These are phyloP conservation scores for Penicillium concentricum DNA, from an alignment of 2,329 filamentous ascomycete species.

Conservation along the genomic window DNA sequence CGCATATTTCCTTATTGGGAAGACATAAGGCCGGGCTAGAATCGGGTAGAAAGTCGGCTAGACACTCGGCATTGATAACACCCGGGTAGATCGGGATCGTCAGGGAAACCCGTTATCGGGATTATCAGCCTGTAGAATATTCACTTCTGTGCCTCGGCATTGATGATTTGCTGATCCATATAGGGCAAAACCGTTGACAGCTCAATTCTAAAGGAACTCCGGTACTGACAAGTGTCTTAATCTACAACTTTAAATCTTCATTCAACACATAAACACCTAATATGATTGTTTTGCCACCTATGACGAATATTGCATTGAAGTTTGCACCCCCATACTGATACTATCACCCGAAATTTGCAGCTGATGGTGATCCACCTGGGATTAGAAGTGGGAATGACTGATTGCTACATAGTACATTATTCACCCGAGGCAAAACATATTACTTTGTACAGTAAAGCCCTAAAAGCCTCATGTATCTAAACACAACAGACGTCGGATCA, in stretches of 20 bases:
- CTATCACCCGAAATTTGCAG: neutral
- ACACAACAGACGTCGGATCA: neutral
- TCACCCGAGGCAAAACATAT: neutral
- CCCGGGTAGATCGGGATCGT: conserved; percentile 6
- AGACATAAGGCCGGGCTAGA: neutral
- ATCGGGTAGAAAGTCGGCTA: neutral
- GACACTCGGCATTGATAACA: neutral
- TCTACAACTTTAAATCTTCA: neutral
- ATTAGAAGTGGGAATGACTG: neutral
- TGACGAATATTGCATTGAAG: neutral
- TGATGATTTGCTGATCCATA: neutral
- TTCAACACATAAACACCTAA: neutral
- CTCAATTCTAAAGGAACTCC: neutral
- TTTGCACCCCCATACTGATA: neutral
- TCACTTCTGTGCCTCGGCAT: neutral
- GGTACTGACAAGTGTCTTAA: neutral
- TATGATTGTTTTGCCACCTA: neutral
- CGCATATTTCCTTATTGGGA: conserved; percentile 5
- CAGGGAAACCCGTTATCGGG: neutral
- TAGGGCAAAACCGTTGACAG: neutral
- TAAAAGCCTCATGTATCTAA: neutral
- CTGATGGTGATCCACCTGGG: neutral
- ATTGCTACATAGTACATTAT: neutral
- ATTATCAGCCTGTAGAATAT: neutral
- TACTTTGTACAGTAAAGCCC: neutral